Conservation (phyloP, 2,329 filamentous ascomycete species). For the Apiospora marii region DNA sequence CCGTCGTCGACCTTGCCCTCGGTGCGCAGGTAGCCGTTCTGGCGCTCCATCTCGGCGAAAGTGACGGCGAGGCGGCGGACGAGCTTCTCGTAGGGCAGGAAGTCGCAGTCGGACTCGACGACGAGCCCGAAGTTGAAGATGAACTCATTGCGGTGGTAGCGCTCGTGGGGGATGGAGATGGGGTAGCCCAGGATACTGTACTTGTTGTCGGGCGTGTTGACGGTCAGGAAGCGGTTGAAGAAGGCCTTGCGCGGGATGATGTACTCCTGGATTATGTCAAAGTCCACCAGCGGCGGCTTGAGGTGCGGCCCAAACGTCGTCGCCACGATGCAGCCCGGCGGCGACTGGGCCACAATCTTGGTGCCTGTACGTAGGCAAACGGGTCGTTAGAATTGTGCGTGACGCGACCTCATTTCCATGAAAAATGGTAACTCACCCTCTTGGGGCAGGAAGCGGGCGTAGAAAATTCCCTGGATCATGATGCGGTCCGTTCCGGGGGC, state of each 20-base stretch:
- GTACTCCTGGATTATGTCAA: constrained; percentile 86
- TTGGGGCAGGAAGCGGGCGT: constrained; percentile 72
- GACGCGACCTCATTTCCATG: constrained; percentile 25
- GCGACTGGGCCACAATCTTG: constrained; percentile 69
- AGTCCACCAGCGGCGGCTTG: constrained; percentile 77
- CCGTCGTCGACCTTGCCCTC: constrained; percentile 51
- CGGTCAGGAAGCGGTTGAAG: constrained; percentile 87
- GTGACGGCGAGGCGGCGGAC: constrained; percentile 85
- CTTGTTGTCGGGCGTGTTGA: constrained; percentile 73
- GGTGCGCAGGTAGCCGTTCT: constrained; percentile 79
- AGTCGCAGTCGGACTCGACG: constrained; percentile 71
- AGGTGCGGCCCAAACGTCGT: constrained; percentile 46
- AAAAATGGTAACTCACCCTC: constrained; percentile 56
- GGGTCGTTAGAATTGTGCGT: constrained; percentile 25
- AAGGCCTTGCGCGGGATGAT: constrained; percentile 95
- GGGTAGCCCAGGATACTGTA: constrained; percentile 88
- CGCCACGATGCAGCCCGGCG: constrained; percentile 67
- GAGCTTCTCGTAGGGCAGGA: constrained; percentile 82
- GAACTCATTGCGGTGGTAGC: constrained; percentile 92
- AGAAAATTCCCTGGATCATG: constrained; percentile 77
- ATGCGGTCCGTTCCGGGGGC: constrained; percentile 29
- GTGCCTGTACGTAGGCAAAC: constrained; percentile 57
- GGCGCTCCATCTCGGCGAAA: constrained; percentile 90
- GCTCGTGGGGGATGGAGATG: constrained; percentile 82
- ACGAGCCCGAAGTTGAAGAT: constrained; percentile 98